Evolutionary conservation across 306 rosid species (phyloP), one percentile per base, ranked within the genome.

Genomic region (Carpinus viminea): DNA sequence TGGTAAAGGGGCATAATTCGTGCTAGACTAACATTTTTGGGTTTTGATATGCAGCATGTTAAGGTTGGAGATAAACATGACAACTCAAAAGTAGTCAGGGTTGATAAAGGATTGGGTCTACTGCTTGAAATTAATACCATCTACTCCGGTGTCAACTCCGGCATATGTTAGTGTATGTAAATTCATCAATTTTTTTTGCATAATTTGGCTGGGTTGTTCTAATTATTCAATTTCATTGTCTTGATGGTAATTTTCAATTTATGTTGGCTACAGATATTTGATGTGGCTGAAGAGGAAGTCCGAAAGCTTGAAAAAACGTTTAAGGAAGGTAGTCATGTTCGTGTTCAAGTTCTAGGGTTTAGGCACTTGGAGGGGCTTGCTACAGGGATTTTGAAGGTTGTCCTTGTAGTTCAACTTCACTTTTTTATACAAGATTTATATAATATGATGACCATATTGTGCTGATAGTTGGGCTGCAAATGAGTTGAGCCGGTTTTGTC

Each of bases 281-380:
- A 95, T 86, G 84, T 90, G 83, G 91, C 90, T 75, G 98, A 95
- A 80, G 91, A 78, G 57, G 94, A 78, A 76, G 84, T 75, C 79
- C n/a, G n/a, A n/a, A n/a, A 89, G 83, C 91, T 93, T 77, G 97
- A n/a, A 91, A 83, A 95, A 89, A 95, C 86, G 89, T 95, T 81
- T 79, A 95, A 83, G 86, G 92, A 88, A 86, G 98, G 97, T 66
- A 90, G 82, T 85, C 84, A 10, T 52, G 90, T 87, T 71, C 90
- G 98, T 62, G 97, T 91, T 79, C 90, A 98, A 48, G 85, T 92
- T 82, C 96, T 92, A 73, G 98, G 96, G 80, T 89, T 91, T 73
- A 90, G 91, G 87, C 91, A 87, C 79, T 89, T 95, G 87, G 98
- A 95, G 85, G 98, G 98, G 59, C 87, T 95, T 84, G 97, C 98